These are phyloP conservation scores for Boletus speciosus DNA, from an alignment of 768 basidiomycete genomes.

Conservation along the genomic window DNA sequence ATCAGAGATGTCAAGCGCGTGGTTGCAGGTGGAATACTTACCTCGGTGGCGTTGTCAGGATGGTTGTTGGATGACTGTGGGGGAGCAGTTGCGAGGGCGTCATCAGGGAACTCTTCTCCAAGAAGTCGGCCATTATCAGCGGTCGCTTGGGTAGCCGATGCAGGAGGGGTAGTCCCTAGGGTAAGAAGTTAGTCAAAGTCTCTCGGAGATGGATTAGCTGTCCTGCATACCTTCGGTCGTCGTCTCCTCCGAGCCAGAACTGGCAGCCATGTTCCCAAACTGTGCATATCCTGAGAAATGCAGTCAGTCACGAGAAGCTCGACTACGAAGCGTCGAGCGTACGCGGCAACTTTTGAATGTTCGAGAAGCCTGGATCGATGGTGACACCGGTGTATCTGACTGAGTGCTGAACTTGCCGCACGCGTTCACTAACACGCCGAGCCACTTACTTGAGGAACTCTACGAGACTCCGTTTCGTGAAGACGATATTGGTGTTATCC, in stretches of 20 bases:
- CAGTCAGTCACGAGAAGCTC: not conserved
- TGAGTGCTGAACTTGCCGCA: conserved; percentile 25
- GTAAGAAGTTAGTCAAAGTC: not conserved
- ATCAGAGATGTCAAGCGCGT: not conserved
- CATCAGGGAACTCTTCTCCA: conserved; percentile 45
- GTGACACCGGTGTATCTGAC: conserved; percentile 69
- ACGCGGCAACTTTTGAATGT: conserved; percentile 77
- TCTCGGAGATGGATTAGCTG: not conserved
- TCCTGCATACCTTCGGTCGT: conserved; percentile 16
- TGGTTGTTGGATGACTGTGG: conserved; percentile 23
- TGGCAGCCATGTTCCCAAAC: conserved; percentile 51
- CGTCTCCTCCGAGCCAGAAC: conserved; percentile 25
- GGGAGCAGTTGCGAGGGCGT: conserved; percentile 59
- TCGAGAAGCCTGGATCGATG: conserved; percentile 71
- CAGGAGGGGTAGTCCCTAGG: conserved; percentile 10
- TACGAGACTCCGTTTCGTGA: conserved; percentile 72
- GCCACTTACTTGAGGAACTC: conserved; percentile 69
- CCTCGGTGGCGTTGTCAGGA: not conserved
- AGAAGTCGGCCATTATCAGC: conserved; percentile 4
- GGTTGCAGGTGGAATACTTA: not conserved
- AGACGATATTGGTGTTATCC: conserved; percentile 72
- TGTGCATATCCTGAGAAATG: conserved; percentile 57
- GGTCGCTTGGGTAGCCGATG: conserved; percentile 4
- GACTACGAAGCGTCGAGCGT: conserved; percentile 13
- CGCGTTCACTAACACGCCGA: not conserved